Percentiles rank a stretch among this genome's conserved stretches.
Evolutionary conservation across 1,139 yeast genomes (phyloP).

Genomic region (Pichia sp.): DNA sequence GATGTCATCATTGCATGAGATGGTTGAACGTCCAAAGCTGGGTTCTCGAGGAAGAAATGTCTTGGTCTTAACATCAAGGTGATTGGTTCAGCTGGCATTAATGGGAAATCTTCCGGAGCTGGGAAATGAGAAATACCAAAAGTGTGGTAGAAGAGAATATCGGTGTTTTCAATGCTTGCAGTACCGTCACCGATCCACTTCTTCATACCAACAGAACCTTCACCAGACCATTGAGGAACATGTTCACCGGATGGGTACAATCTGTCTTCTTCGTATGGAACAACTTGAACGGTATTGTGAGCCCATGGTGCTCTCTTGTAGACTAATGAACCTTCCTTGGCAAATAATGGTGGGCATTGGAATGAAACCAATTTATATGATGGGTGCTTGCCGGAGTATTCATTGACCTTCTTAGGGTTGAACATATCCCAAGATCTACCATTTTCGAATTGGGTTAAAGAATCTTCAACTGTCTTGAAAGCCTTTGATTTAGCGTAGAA

Average conservation of each 20-base stretch:
- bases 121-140: constrained; percentile 84
- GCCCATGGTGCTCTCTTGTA: constrained; percentile 83
- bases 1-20: constrained; percentile 57
- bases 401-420: constrained; percentile 59
- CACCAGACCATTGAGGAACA: constrained; percentile 76
- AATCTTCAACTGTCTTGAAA: constrained; percentile 61
- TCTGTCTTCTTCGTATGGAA: constrained; percentile 61
- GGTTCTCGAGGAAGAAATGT: constrained; percentile 69
- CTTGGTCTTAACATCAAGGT: constrained; percentile 70
- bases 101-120: constrained; percentile 84
- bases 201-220: constrained; percentile 60
- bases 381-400: constrained; percentile 66
- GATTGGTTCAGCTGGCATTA: constrained; percentile 81
- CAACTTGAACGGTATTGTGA: constrained; percentile 53
- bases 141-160: constrained; percentile 67
- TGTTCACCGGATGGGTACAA: constrained; percentile 75
- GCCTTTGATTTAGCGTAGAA: constrained; percentile 56
- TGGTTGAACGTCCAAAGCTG: constrained; percentile 68
- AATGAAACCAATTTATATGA: constrained; percentile 74
- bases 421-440: constrained; percentile 74
- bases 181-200: constrained; percentile 66
- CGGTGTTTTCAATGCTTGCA: constrained; percentile 57
- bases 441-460: constrained; percentile 56
- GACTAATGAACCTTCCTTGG: constrained; percentile 67
- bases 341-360: constrained; percentile 64